Evolutionary conservation across 2,329 filamentous ascomycete genomes (phyloP), one percentile per base, ranked within the genome.

Genomic region (Diaporthe aspalathi): DNA sequence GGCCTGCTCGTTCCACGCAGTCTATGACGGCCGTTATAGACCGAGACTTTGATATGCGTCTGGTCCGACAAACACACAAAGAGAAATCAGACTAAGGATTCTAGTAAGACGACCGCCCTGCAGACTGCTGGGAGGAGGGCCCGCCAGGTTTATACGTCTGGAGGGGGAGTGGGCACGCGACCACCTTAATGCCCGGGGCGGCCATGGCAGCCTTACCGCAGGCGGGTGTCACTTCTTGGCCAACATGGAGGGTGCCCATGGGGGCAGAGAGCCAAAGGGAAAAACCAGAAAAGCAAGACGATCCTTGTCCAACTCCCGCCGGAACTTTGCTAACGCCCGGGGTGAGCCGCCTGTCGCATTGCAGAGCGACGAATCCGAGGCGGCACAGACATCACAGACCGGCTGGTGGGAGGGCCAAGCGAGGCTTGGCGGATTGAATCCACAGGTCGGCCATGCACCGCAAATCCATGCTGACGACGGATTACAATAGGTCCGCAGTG

Each of bases 321-420:
- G 57, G 57, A 63, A 2, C 32, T 47, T 32, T 63, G 38, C 27
- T 24, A 4, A 35, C 38, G 17, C 40, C 20, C 20, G 57, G 57
- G 38, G 24, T 7, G n/a, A n/a, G 20, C 40, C 40, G 40, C 38
- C 35, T 60, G 38, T 45, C 40, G 43, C 27, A 57, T 57, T 40
- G 57, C 27, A 5, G 49, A 49, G 57, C 40, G 60, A 63, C 60
- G 60, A 63, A 63, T 63, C 60, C 60, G 60, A 63, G 29, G 60
- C 27, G 24, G 57, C 57, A 63, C 7, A 47, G 27, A 32, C 40
- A 63, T 63, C 57, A 63, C 57, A 63, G 40, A 49, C 40, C 40
- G 27, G 57, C 9, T 63, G 60, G 43, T n/a, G 38, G 43, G 27
- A 49, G 60, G 45, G 60, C 43, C 60, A 63, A 63, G 60, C 43